Conservation (phyloP, 345 rosid species). For the Eucalyptus cladocalyx region DNA sequence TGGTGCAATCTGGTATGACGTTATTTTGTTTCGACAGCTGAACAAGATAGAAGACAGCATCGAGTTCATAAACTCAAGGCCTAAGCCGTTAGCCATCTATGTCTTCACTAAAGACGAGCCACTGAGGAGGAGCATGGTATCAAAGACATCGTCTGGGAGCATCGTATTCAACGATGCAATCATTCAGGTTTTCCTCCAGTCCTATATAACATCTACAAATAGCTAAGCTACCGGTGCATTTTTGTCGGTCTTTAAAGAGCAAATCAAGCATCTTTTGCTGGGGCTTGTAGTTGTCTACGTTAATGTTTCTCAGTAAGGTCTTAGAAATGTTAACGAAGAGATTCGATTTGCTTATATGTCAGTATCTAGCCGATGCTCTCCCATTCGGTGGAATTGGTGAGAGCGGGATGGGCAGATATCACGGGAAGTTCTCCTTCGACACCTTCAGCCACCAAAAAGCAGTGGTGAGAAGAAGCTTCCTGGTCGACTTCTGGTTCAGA, state of each 20-base stretch:
- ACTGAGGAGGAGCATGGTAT: conserved; percentile 15
- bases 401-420: conserved; percentile 53
- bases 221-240: background rate
- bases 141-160: conserved; percentile 64
- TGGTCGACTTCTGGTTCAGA: conserved; percentile 52
- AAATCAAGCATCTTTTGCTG: background rate
- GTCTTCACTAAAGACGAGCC: conserved; percentile 50
- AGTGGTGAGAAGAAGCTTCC: conserved; percentile 33
- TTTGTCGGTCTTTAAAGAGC: background rate
- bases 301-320: background rate
- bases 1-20: background rate
- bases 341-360: background rate
- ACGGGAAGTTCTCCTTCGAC: conserved; percentile 60
- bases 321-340: background rate
- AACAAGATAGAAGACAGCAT: conserved; percentile 66
- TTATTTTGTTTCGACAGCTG: conserved; percentile 25
- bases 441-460: conserved; percentile 47
- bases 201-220: background rate
- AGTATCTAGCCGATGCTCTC: conserved; percentile 40
- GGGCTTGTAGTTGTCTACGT: background rate
- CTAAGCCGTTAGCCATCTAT: conserved; percentile 71
- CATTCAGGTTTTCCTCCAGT: conserved; percentile 22
- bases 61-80: conserved; percentile 37
- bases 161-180: conserved; percentile 51
- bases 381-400: conserved; percentile 72